Percentiles rank a stretch among this genome's conserved stretches.
Conservation (phyloP, 495 filamentous ascomycete species). For the Penicillium mononematosum region DNA sequence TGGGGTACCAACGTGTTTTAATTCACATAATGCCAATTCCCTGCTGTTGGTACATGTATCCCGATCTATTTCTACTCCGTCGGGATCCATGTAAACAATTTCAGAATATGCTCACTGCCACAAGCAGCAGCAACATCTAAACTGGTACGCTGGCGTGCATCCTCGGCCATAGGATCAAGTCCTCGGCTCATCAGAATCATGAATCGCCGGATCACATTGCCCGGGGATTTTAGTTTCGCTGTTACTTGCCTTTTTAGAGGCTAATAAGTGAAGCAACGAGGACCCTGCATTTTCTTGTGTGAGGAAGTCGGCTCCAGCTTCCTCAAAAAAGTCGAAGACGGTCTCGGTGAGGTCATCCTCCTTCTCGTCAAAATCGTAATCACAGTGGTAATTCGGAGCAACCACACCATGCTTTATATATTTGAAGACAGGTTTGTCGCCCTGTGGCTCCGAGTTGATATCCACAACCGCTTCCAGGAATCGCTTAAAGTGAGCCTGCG, state of each 20-base stretch:
- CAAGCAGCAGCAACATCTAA: constrained; percentile 38
- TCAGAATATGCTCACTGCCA: constrained; percentile 35
- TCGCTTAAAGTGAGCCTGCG: constrained; percentile 11
- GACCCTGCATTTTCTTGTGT: constrained; percentile 26
- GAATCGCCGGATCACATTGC: neutral
- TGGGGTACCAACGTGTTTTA: too few species aligned
- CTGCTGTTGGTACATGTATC: too few species aligned
- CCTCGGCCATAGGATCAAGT: constrained; percentile 36
- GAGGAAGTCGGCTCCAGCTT: constrained; percentile 27
- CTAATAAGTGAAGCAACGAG: constrained; percentile 32
- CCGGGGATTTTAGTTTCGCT: too few species aligned
- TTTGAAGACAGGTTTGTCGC: constrained; percentile 15
- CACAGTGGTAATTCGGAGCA: neutral
- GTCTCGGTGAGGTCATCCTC: too few species aligned
- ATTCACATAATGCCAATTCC: too few species aligned
- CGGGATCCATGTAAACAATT: constrained; percentile 16
- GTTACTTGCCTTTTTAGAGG: constrained; percentile 12
- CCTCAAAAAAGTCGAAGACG: neutral
- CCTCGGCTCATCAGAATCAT: constrained; percentile 12
- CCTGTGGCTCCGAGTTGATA: constrained; percentile 19
- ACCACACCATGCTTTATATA: neutral
- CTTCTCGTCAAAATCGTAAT: neutral
- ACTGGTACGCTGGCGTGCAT: constrained; percentile 27
- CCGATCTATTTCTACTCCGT: neutral
- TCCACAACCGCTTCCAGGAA: constrained; percentile 13